These are phyloP conservation scores for Lithospermum erythrorhizon DNA, from an alignment of 257 asterid genomes.

Conservation along the genomic window DNA sequence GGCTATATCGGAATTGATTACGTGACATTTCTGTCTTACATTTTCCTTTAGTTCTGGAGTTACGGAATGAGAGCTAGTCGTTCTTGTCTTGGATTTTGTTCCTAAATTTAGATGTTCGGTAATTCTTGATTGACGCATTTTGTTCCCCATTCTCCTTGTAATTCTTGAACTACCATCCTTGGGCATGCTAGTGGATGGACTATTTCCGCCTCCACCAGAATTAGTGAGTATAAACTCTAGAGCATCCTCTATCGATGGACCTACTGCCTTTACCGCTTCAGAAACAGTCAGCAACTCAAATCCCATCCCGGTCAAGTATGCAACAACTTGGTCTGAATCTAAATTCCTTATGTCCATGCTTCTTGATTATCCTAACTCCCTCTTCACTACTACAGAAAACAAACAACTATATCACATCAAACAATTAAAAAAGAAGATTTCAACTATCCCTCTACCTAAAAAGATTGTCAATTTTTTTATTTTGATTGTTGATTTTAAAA, in stretches of 20 bases:
- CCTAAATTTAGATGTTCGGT: slow-evolving; percentile 27
- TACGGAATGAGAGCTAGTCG: slow-evolving; percentile 11
- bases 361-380: not conserved
- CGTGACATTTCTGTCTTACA: slow-evolving; percentile 15
- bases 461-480: too few relatives aligned
- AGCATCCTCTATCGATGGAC: slow-evolving; percentile 48
- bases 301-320: slow-evolving; percentile 62
- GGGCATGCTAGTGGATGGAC: slow-evolving; percentile 24
- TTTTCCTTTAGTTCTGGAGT: slow-evolving; percentile 15
- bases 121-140: slow-evolving; percentile 45
- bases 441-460: too few relatives aligned
- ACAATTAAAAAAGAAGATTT: too few relatives aligned
- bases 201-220: slow-evolving; percentile 22
- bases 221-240: slow-evolving; percentile 51
- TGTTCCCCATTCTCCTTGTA: slow-evolving; percentile 26
- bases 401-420: not conserved
- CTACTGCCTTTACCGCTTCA: slow-evolving; percentile 49
- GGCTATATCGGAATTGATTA: slow-evolving; percentile 9
- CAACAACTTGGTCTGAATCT: slow-evolving; percentile 36
- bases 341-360: slow-evolving; percentile 26
- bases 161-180: slow-evolving; percentile 12
- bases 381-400: not conserved
- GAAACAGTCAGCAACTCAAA: slow-evolving; percentile 38
- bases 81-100: slow-evolving; percentile 28
- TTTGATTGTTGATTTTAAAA: too few relatives aligned